phyloP scores from a whole-genome alignment of 805 yeast species.

The Pichia phayaonensis region DNA sequence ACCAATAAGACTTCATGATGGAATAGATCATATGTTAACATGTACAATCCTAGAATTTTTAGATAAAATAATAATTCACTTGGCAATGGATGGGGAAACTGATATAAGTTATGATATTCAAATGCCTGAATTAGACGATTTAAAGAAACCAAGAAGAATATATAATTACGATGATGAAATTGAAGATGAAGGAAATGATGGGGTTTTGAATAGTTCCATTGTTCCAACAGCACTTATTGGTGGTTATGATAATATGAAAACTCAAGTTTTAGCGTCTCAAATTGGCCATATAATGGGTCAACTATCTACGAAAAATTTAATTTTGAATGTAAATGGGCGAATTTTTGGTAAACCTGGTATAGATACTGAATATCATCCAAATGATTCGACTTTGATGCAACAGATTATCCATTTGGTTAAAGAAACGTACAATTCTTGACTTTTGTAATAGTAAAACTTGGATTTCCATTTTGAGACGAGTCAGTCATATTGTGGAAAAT shows the following conservation, averaged over 20 bases:
- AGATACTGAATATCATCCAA: not conserved
- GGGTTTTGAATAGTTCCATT: slow-evolving; percentile 18
- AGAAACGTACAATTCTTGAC: not conserved
- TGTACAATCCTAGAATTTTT: slow-evolving; percentile 26
- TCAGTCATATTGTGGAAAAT: not conserved
- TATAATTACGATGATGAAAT: slow-evolving; percentile 4
- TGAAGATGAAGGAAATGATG: slow-evolving; percentile 13
- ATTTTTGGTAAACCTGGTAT: slow-evolving; percentile 29
- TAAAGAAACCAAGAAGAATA: slow-evolving; percentile 13
- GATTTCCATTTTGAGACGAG: too few species aligned
- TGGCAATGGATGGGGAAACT: slow-evolving; percentile 37
- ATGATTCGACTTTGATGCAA: slow-evolving; percentile 4
- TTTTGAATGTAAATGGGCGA: slow-evolving; percentile 38
- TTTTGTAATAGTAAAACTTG: not conserved
- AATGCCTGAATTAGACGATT: slow-evolving; percentile 15
- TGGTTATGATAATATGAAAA: slow-evolving; percentile 37
- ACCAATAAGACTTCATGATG: slow-evolving; percentile 1
- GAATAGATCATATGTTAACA: slow-evolving; percentile 10
- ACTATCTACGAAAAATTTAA: slow-evolving; percentile 31
- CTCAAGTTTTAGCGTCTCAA: slow-evolving; percentile 40
- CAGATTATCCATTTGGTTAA: slow-evolving; percentile 2
- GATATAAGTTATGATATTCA: slow-evolving; percentile 43
- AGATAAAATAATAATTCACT: slow-evolving; percentile 35
- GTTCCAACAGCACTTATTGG: slow-evolving; percentile 35
- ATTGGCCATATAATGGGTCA: slow-evolving; percentile 36